Evolutionary conservation across 2,329 filamentous ascomycete species (phyloP).

Genomic region (Bertia moriformis): DNA sequence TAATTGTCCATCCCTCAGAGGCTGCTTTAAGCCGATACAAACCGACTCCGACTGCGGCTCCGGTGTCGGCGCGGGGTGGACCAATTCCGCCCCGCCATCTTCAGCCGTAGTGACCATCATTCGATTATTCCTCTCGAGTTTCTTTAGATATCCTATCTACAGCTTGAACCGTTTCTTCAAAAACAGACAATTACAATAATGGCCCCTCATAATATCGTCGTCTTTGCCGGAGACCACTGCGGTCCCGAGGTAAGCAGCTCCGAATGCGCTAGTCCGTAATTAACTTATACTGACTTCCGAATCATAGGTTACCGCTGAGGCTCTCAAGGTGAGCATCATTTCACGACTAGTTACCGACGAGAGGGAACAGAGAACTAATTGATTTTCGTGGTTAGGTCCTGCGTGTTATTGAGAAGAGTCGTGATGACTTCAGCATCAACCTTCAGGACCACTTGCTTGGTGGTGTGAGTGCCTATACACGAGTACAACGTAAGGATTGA

Average conservation of each 20-base stretch:
- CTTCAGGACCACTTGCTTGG: slow-evolving; percentile 82
- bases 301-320: slow-evolving; percentile 64
- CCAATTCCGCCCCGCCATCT: neutral
- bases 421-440: slow-evolving; percentile 64
- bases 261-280: no score
- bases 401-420: slow-evolving; percentile 61
- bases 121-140: no score
- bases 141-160: no score
- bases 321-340: slow-evolving; percentile 52
- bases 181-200: slow-evolving; percentile 31
- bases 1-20: neutral
- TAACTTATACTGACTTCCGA: no score
- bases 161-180: neutral
- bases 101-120: neutral
- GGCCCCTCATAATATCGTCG: slow-evolving; percentile 63
- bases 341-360: neutral
- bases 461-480: slow-evolving; percentile 49
- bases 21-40: no score
- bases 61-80: neutral
- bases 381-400: slow-evolving; percentile 43
- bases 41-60: neutral
- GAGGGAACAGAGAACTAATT: slow-evolving; percentile 1
- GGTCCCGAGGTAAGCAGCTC: slow-evolving; percentile 71
- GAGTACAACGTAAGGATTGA: no score
- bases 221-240: slow-evolving; percentile 72